Conservation (phyloP, 345 rosid species). For the Lumnitzera racemosa region DNA sequence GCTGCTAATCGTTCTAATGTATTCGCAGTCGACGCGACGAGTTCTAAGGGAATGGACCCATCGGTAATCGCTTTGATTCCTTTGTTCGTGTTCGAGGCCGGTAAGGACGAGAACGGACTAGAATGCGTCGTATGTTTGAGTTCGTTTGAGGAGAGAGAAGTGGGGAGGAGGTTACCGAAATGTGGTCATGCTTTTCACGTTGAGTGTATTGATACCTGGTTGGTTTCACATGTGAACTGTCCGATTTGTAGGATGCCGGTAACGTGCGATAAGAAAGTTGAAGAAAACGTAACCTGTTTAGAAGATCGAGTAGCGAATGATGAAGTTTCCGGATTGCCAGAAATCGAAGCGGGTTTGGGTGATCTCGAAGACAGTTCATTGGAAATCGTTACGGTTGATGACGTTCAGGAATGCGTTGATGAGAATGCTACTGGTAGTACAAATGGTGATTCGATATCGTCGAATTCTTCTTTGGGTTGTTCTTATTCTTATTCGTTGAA, state of each 20-base stretch:
- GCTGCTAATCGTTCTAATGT: too few relatives aligned
- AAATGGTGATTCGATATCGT: too few relatives aligned
- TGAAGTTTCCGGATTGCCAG: too few relatives aligned
- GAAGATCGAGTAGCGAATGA: too few relatives aligned
- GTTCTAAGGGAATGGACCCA: constrained; percentile 51
- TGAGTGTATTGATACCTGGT: constrained; percentile 83
- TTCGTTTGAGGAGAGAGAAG: constrained; percentile 50
- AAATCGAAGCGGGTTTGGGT: too few relatives aligned
- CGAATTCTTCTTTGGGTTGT: background rate
- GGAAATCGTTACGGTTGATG: too few relatives aligned
- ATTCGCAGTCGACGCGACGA: constrained; percentile 8
- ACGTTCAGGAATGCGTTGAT: too few relatives aligned
- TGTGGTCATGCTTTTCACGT: constrained; percentile 77
- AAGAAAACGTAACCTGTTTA: too few relatives aligned
- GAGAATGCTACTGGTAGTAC: too few relatives aligned
- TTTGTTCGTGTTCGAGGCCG: constrained; percentile 35
- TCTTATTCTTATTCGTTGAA: constrained; percentile 33
- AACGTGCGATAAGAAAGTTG: too few relatives aligned
- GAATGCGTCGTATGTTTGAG: constrained; percentile 78
- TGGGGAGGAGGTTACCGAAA: constrained; percentile 42
- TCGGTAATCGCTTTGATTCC: constrained; percentile 63
- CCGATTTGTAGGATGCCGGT: constrained; percentile 62
- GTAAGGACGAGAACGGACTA: constrained; percentile 6
- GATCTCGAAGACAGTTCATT: too few relatives aligned
- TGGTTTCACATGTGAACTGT: constrained; percentile 57